Conservation (phyloP, 2,329 filamentous ascomycete species). For the Penicillium crustosum region DNA sequence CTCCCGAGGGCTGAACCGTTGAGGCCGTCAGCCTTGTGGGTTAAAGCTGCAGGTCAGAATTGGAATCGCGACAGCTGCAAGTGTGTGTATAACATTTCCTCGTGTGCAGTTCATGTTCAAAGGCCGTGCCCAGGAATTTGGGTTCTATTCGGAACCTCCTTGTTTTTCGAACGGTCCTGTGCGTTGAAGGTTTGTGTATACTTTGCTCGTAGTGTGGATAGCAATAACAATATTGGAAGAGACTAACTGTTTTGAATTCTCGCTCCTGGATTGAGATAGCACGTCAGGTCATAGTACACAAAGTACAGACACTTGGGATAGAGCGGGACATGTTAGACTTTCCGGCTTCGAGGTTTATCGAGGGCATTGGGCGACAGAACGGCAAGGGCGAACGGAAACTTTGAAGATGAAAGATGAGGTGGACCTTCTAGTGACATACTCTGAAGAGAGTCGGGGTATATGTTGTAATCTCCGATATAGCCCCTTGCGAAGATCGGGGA, state of each 20-base stretch:
- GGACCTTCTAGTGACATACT: background rate
- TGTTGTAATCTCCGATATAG: background rate
- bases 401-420: background rate
- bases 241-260: background rate
- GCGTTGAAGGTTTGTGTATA: background rate
- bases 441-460: background rate
- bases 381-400: background rate
- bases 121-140: background rate
- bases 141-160: too few species aligned
- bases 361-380: background rate
- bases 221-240: background rate
- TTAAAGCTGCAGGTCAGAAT: background rate
- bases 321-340: background rate
- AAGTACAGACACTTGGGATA: background rate
- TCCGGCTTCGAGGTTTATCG: background rate
- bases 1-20: background rate
- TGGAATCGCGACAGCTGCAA: background rate
- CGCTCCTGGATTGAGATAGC: background rate
- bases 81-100: too few species aligned
- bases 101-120: background rate
- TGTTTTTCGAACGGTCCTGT: background rate
- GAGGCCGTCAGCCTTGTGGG: background rate
- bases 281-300: background rate
- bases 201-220: background rate
- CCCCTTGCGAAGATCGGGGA: background rate